Conservation (phyloP, 1,139 yeast genomes). For the Yamadazyma atmosphaerica region DNA sequence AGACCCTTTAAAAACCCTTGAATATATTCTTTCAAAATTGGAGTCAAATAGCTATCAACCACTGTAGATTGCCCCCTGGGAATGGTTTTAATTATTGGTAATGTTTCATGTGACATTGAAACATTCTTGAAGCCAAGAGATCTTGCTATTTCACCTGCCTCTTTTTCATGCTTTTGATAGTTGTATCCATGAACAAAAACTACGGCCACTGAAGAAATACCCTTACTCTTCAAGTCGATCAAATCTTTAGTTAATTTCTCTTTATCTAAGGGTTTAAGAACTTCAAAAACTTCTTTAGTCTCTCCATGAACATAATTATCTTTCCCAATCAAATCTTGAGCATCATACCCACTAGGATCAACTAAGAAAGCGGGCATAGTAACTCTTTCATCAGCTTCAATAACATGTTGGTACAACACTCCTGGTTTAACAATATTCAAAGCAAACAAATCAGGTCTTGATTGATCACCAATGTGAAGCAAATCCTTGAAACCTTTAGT, state of each 20-base stretch:
- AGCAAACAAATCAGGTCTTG: constrained; percentile 70
- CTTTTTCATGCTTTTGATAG: constrained; percentile 61
- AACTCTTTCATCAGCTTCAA: constrained; percentile 72
- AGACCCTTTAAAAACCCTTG: constrained; percentile 63
- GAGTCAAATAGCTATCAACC: constrained; percentile 78
- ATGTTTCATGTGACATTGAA: constrained; percentile 63
- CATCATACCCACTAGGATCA: constrained; percentile 45
- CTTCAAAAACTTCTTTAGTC: constrained; percentile 63
- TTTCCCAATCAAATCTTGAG: constrained; percentile 18
- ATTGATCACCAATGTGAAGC: constrained; percentile 67
- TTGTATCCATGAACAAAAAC: constrained; percentile 72
- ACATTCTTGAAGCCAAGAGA: constrained; percentile 56
- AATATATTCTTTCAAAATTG: constrained; percentile 64
- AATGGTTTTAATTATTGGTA: constrained; percentile 74
- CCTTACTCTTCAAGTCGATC: constrained; percentile 45
- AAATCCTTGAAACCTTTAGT: constrained; percentile 70
- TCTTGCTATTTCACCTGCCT: constrained; percentile 57
- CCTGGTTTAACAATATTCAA: constrained; percentile 58
- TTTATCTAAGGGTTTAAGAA: constrained; percentile 50
- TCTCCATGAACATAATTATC: constrained; percentile 41
- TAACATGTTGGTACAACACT: constrained; percentile 60
- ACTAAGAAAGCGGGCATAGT: constrained; percentile 68
- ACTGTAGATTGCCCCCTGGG: constrained; percentile 72
- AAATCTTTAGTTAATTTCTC: constrained; percentile 40
- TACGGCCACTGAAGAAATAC: constrained; percentile 66